Base-by-base conservation (phyloP, 176 grass and related monocot species). In the Urochloa ruziziensis region DNA sequence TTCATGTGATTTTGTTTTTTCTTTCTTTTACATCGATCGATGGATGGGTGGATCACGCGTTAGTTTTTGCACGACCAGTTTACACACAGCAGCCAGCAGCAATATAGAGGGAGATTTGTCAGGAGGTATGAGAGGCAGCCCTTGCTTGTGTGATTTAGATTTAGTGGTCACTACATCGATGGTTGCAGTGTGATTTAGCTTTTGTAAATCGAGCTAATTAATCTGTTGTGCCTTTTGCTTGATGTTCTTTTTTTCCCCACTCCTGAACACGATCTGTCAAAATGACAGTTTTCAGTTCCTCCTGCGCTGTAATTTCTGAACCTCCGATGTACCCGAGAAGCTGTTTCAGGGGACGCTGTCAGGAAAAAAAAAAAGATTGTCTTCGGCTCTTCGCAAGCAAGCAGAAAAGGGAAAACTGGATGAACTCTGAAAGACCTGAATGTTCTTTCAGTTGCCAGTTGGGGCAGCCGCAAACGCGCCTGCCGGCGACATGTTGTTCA, bases 41-140 rank as follows among this genome's bases (percentile, higher is more conserved):
- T 28, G 37, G 29, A 51, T 73, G 5, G 23, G 13, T 70, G n/a
- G 7, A 47, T 71, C 70, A 52, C 70, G 46, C 70, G 1, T 74
- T 74, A 74, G 70, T 53, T 74, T 70, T 70, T 70, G 40, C 6
- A 70, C 67, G 67, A 43, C 44, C 29, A 5, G 47, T 53, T 73
- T 74, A 73, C 71, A 34, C 8, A 48, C 46, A 73, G 70, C 27
- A 34, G 69, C 27, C 46, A 73, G 70, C 27, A 34, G 69, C 27
- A 51, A 19, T 67, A 58, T 54, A 76, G 72, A 76, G 51, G 10
- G 51, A 34, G 49, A 33, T 23, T 16, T 59, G 10, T 59, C 53
- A 2, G 53, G 21, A 56, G 53, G 7, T 56, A 23, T 65, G 70
- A 53, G 32, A 7, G 25, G 34, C 47, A 30, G 63, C 64, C 7